A percentile compares a stretch with the other conserved stretches of the same genome.
Evolutionary conservation across 2,329 filamentous ascomycete genomes (phyloP).

Genomic region (Tolypocladium album): DNA sequence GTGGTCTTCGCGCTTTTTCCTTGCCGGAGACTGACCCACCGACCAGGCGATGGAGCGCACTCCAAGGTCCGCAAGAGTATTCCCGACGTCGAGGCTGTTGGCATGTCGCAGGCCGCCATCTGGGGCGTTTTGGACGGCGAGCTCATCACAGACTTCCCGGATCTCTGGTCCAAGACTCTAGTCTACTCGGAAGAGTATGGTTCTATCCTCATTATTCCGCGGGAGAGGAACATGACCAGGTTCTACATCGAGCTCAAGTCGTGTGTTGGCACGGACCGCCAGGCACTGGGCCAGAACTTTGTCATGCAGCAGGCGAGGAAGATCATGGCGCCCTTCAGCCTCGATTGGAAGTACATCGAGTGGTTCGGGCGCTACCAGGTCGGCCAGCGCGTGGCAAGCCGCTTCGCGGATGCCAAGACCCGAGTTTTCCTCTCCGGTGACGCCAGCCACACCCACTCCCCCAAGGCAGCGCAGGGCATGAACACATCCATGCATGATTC

Average conservation of each 20-base stretch:
- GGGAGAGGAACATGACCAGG: constrained; percentile 62
- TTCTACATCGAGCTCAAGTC: constrained; percentile 48
- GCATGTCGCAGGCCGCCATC: constrained; percentile 40
- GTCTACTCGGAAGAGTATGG: constrained; percentile 57
- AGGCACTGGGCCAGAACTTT: constrained; percentile 46
- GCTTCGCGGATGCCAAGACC: constrained; percentile 51
- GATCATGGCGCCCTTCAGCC: constrained; percentile 46
- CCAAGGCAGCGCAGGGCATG: constrained; percentile 59
- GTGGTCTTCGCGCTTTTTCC: neutral
- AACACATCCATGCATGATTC: constrained; percentile 53
- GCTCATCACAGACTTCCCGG: constrained; percentile 61
- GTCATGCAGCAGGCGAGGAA: constrained; percentile 57
- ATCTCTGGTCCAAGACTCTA: constrained; percentile 65
- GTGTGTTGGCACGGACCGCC: constrained; percentile 25
- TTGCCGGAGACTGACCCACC: neutral
- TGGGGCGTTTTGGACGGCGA: constrained; percentile 67
- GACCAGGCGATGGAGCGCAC: constrained; percentile 56
- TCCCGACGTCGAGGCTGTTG: constrained; percentile 42
- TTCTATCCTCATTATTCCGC: constrained; percentile 63
- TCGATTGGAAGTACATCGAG: constrained; percentile 48
- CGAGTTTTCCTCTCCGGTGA: constrained; percentile 62
- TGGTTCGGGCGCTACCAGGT: constrained; percentile 69
- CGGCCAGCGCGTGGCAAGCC: constrained; percentile 58
- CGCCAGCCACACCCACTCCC: constrained; percentile 61
- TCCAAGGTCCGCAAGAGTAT: constrained; percentile 60